Percentiles rank a stretch among this genome's conserved stretches.
These are phyloP conservation scores for Cyamopsis tetragonoloba DNA, from an alignment of 306 rosid species.

Conservation along the genomic window DNA sequence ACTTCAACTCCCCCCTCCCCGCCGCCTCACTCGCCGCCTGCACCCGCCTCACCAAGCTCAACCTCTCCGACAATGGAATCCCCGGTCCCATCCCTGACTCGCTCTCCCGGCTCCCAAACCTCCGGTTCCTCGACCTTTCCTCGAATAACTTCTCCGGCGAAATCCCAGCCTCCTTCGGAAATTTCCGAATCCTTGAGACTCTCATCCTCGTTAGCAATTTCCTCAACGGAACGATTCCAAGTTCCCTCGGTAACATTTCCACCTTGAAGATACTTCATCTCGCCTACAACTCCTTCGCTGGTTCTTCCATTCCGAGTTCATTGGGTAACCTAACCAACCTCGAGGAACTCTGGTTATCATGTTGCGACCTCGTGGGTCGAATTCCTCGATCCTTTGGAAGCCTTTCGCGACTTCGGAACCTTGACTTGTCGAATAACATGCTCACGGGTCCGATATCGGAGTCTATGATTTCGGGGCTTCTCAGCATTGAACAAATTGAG, in stretches of 20 bases:
- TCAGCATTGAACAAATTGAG: conserved; percentile 49
- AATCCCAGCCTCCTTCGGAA: conserved; percentile 43
- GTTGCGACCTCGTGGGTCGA: conserved; percentile 43
- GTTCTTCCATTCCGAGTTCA: conserved; percentile 34
- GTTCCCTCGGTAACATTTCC: conserved; percentile 44
- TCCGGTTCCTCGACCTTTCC: conserved; percentile 48
- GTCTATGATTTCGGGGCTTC: conserved; percentile 28
- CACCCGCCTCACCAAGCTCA: conserved; percentile 36
- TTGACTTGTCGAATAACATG: conserved; percentile 51
- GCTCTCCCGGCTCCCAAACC: conserved; percentile 39
- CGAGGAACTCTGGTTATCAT: conserved; percentile 45
- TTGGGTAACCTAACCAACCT: conserved; percentile 53
- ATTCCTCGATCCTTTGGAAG: conserved; percentile 47
- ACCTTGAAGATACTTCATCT: conserved; percentile 43
- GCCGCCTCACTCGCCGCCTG: conserved; percentile 25
- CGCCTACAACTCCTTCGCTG: conserved; percentile 45
- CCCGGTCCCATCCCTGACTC: conserved; percentile 46
- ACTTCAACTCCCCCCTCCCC: conserved; percentile 33
- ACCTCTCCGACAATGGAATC: conserved; percentile 48
- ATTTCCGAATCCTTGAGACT: conserved; percentile 35
- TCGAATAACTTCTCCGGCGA: conserved; percentile 61
- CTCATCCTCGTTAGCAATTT: conserved; percentile 42
- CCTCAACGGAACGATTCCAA: conserved; percentile 45
- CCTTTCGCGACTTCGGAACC: conserved; percentile 37
- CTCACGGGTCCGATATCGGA: conserved; percentile 54